Conservation (phyloP, 2,329 filamentous ascomycete species). For the Xylaria sp. region DNA sequence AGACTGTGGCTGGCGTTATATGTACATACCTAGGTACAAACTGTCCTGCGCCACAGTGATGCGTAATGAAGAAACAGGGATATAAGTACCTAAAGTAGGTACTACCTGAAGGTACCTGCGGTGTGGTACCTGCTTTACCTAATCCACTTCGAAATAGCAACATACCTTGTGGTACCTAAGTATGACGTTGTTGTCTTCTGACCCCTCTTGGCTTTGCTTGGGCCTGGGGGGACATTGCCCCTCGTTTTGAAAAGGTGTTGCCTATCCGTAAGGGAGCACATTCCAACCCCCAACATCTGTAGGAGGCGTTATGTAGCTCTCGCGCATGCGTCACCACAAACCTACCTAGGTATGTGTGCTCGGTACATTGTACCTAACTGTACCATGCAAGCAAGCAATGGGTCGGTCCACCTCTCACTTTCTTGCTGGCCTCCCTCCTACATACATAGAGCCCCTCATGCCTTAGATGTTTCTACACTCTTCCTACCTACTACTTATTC, state of each 20-base stretch:
- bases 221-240: conserved; percentile 1
- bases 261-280: background rate
- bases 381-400: background rate
- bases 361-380: background rate
- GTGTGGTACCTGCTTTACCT: no score
- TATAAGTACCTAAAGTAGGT: background rate
- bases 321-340: conserved; percentile 1
- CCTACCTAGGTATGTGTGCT: background rate
- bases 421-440: conserved; percentile 10
- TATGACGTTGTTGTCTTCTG: conserved; percentile 15
- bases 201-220: background rate
- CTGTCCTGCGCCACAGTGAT: conserved; percentile 12
- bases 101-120: no score
- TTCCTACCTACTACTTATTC: background rate
- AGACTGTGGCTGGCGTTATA: background rate
- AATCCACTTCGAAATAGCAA: background rate
- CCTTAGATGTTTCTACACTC: background rate
- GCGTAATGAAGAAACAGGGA: conserved; percentile 15
- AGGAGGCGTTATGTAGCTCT: background rate
- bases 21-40: background rate
- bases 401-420: background rate
- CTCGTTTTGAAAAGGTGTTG: conserved; percentile 14
- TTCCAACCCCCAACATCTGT: conserved; percentile 5
- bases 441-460: background rate
- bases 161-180: background rate